Base-by-base conservation (phyloP, 352 stramenopile genomes). In the Pythium grandisporangium region DNA sequence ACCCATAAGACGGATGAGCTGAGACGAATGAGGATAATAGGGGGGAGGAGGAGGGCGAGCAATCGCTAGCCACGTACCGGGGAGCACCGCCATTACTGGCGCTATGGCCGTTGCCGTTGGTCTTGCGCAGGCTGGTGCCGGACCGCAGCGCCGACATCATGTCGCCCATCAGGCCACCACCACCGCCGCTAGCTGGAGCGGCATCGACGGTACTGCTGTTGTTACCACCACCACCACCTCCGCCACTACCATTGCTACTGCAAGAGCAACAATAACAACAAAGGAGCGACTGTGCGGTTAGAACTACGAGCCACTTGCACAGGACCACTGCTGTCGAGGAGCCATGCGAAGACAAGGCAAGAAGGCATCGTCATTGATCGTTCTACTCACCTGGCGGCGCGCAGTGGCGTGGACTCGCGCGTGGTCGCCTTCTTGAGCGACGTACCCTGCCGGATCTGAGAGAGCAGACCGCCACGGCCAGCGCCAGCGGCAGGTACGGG, bases 351-450 rank as follows among this genome's bases (percentile, higher is more conserved):
- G 14, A 41, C 37, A 22, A 40, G 37, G 16, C 34, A 48, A 5
- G 23, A 13, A 36, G 19, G 23, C 7, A 30, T 33, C 16, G 1
- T n/a, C 13, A n/a, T 42, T 17, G 19, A 32, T 1, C 2, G 10
- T 16, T 55, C 53, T 21, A 45, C 63, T 58, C 8, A 14, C 14
- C 44, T 53, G 22, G 76, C 55, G 22, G 60, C 61, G 16, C 33
- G 65, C 22, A 93, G 68, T 22, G 80, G 42, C 8, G 66, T 71
- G 36, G 75, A 79, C 60, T 93, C 79, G 30, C 69, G 61, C 20
- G 72, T 93, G 14, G 71, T 66, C 17, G 83, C 67, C 47, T 93
- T 93, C 44, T 93, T 93, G 24, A 95, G 58, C 30, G 42, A 57
- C 2, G 69, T 66, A 22, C 82, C 82, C 20, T 70, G 55, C 38